Evolutionary conservation across 768 basidiomycete species (phyloP).

Genomic region (Amanita rubescens): DNA sequence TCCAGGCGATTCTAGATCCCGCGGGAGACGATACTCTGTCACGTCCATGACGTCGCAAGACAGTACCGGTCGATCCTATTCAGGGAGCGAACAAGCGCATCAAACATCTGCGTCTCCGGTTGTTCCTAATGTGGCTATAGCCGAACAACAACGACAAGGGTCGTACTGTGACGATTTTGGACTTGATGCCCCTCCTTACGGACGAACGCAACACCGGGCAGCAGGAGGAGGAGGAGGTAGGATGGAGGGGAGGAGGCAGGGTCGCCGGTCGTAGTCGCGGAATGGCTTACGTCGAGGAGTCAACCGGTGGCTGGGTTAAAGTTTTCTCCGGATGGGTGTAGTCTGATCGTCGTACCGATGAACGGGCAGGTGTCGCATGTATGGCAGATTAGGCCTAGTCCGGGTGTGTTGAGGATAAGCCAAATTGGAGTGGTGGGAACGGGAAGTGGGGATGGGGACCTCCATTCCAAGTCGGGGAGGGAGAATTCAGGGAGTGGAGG

Average conservation of each 20-base stretch:
- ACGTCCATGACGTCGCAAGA: slow-evolving; percentile 7
- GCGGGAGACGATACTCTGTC: slow-evolving; percentile 14
- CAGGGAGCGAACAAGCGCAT: slow-evolving; percentile 6
- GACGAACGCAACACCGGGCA: too few species aligned
- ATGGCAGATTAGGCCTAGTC: slow-evolving; percentile 31
- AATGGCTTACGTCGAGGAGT: slow-evolving; percentile 42
- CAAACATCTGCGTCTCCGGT: slow-evolving; percentile 13
- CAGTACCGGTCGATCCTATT: slow-evolving; percentile 3
- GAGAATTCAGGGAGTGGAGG: neutral
- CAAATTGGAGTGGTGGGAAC: neutral
- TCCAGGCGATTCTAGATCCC: neutral
- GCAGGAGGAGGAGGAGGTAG: too few species aligned
- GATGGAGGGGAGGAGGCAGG: too few species aligned
- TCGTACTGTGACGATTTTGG: slow-evolving; percentile 50
- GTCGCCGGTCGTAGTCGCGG: slow-evolving; percentile 29
- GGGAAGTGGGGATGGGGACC: neutral
- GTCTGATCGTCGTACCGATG: slow-evolving; percentile 39
- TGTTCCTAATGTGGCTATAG: slow-evolving; percentile 17
- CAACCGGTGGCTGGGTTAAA: slow-evolving; percentile 38
- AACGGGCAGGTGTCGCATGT: slow-evolving; percentile 51
- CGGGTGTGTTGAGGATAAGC: slow-evolving; percentile 4
- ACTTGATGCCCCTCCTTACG: slow-evolving; percentile 30
- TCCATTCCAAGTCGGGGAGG: neutral
- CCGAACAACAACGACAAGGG: slow-evolving; percentile 25
- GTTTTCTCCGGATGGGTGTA: slow-evolving; percentile 50